phyloP scores from a whole-genome alignment of 352 stramenopile species.

The Globisporangium canariense region DNA sequence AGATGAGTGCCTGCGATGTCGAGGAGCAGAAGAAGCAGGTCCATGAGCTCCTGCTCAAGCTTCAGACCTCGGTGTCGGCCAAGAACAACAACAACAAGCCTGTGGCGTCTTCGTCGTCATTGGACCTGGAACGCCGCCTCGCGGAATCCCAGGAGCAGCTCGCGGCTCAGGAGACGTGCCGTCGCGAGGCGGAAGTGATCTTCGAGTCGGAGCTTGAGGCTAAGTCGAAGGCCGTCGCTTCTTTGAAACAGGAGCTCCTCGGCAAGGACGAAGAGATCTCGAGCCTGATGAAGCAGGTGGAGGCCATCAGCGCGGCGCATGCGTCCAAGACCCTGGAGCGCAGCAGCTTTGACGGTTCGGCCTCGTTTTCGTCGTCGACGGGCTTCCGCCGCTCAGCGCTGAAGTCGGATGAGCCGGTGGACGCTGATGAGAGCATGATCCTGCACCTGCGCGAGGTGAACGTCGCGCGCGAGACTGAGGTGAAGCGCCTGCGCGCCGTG shows the following conservation, averaged over 20 bases:
- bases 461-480: constrained; percentile 35
- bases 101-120: constrained; percentile 8
- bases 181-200: constrained; percentile 43
- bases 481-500: constrained; percentile 39
- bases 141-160: constrained; percentile 32
- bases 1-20: constrained; percentile 31
- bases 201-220: constrained; percentile 44
- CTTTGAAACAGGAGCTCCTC: constrained; percentile 34
- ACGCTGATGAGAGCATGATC: constrained; percentile 18
- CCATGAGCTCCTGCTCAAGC: constrained; percentile 9
- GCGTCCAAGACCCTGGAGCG: constrained; percentile 9
- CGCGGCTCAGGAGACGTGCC: constrained; percentile 39
- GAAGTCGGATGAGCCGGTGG: neutral
- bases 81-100: neutral
- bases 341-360: constrained; percentile 5
- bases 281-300: constrained; percentile 12
- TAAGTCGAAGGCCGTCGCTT: constrained; percentile 33
- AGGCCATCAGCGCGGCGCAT: constrained; percentile 25
- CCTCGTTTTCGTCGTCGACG: constrained; percentile 13
- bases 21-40: constrained; percentile 28
- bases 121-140: constrained; percentile 36
- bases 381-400: constrained; percentile 8
- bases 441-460: constrained; percentile 27
- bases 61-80: constrained; percentile 8
- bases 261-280: constrained; percentile 13